These are phyloP conservation scores for Alternaria sp. DNA, from an alignment of 2,329 filamentous ascomycete species.

Conservation along the genomic window DNA sequence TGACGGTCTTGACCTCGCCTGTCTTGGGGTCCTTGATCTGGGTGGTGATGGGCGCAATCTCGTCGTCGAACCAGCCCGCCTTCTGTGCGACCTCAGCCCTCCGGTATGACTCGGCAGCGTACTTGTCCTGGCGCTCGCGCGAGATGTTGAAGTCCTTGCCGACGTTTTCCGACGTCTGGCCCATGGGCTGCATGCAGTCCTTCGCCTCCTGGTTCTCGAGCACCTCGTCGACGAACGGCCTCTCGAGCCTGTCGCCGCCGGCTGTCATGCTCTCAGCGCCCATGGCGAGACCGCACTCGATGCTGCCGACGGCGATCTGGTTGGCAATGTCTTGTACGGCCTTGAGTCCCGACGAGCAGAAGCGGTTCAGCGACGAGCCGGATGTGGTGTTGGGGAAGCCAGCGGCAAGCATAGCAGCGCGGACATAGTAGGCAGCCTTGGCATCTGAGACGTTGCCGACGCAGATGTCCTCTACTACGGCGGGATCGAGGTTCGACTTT, in stretches of 20 bases:
- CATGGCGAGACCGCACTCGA: slow-evolving; percentile 85
- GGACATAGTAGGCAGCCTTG: slow-evolving; percentile 89
- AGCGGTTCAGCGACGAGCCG: slow-evolving; percentile 86
- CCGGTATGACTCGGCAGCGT: slow-evolving; percentile 84
- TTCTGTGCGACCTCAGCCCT: slow-evolving; percentile 90
- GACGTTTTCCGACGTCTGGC: slow-evolving; percentile 97
- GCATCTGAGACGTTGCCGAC: slow-evolving; percentile 88
- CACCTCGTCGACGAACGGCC: slow-evolving; percentile 80
- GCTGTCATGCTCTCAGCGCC: slow-evolving; percentile 89
- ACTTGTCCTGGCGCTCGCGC: slow-evolving; percentile 81
- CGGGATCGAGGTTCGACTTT: slow-evolving; percentile 78
- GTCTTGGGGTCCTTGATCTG: slow-evolving; percentile 83
- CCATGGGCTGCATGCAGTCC: slow-evolving; percentile 96
- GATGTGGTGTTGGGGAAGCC: slow-evolving; percentile 91
- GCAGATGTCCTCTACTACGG: slow-evolving; percentile 86
- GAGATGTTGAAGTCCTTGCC: slow-evolving; percentile 86
- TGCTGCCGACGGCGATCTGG: slow-evolving; percentile 78
- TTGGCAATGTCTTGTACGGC: slow-evolving; percentile 94
- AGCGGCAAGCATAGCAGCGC: slow-evolving; percentile 85
- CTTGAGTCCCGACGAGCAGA: slow-evolving; percentile 96
- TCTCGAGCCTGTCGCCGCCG: slow-evolving; percentile 71
- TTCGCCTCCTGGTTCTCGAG: slow-evolving; percentile 74
- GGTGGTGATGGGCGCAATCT: slow-evolving; percentile 87
- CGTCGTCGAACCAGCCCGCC: slow-evolving; percentile 87
- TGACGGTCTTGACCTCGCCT: slow-evolving; percentile 78